These are phyloP conservation scores for Lagenidium giganteum DNA, from an alignment of 352 stramenopile species.

Conservation along the genomic window DNA sequence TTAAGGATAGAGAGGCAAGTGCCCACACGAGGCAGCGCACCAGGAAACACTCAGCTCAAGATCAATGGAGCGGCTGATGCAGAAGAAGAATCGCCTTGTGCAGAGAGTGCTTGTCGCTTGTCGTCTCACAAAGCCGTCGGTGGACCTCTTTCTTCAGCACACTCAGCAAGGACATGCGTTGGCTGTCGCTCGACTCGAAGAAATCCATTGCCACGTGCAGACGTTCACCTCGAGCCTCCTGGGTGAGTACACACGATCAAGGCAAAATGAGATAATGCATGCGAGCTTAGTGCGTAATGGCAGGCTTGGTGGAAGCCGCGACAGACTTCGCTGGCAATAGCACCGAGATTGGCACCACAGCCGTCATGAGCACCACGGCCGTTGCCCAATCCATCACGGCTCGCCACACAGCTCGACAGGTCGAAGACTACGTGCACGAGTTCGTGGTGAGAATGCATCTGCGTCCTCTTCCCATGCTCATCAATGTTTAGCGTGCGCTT, in stretches of 20 bases:
- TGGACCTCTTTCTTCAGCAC: constrained; percentile 46
- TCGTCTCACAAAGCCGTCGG: constrained; percentile 38
- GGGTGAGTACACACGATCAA: constrained; percentile 39
- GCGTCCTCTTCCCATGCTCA: too few relatives aligned
- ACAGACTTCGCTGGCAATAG: constrained; percentile 12
- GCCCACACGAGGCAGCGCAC: constrained; percentile 6
- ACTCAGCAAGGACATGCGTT: constrained; percentile 31
- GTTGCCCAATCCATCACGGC: constrained; percentile 3
- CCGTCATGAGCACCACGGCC: constrained; percentile 1
- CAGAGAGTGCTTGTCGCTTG: constrained; percentile 53
- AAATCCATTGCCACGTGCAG: constrained; percentile 31
- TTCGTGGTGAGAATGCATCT: too few relatives aligned
- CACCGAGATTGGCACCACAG: constrained; percentile 6
- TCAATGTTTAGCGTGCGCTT: neutral
- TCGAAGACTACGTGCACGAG: neutral
- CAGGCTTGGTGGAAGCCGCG: too few relatives aligned
- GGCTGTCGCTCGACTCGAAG: constrained; percentile 35
- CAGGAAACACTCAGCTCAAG: constrained; percentile 16
- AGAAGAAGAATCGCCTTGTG: constrained; percentile 58
- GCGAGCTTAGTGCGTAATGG: too few relatives aligned
- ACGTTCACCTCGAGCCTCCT: constrained; percentile 43
- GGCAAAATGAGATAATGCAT: constrained; percentile 21
- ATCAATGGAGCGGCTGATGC: constrained; percentile 20
- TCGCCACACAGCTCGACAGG: constrained; percentile 3
- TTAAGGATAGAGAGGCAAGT: too few relatives aligned